phyloP scores from a whole-genome alignment of 768 basidiomycete genomes.

The Gymnopilus junonius region DNA sequence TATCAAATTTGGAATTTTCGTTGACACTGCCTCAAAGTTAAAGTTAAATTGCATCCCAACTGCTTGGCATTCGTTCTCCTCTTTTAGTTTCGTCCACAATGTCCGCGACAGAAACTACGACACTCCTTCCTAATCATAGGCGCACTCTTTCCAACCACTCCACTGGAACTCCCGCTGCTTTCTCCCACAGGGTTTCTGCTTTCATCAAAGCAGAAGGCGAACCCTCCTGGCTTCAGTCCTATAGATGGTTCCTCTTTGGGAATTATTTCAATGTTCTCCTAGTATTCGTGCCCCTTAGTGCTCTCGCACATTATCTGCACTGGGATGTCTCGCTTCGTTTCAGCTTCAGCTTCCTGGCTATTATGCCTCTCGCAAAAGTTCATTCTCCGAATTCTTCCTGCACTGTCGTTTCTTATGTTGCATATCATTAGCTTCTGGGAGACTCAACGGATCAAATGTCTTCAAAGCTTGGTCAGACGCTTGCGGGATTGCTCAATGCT shows the following conservation, averaged over 20 bases:
- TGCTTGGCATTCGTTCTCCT: slow-evolving; percentile 12
- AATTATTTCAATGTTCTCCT: slow-evolving; percentile 80
- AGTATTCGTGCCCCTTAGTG: slow-evolving; percentile 77
- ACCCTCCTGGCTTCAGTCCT: slow-evolving; percentile 63
- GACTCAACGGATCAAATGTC: slow-evolving; percentile 85
- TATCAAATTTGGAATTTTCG: background rate
- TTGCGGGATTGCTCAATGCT: slow-evolving; percentile 87
- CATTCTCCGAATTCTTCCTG: background rate
- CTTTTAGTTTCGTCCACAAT: slow-evolving; percentile 26
- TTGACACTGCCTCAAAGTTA: slow-evolving; percentile 33
- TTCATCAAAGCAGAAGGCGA: slow-evolving; percentile 64
- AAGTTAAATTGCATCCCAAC: slow-evolving; percentile 9
- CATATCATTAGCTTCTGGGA: slow-evolving; percentile 61
- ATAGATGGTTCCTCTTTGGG: slow-evolving; percentile 61
- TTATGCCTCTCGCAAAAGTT: slow-evolving; percentile 88
- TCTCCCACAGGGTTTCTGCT: slow-evolving; percentile 36
- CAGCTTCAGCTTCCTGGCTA: slow-evolving; percentile 77
- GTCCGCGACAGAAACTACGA: slow-evolving; percentile 46
- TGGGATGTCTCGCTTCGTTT: slow-evolving; percentile 85
- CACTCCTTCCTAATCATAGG: slow-evolving; percentile 43
- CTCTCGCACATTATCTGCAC: slow-evolving; percentile 61
- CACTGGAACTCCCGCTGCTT: slow-evolving; percentile 25
- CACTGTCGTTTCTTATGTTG: background rate
- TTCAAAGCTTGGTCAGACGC: slow-evolving; percentile 76
- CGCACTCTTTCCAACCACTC: background rate